Base-by-base conservation (phyloP, 768 basidiomycete species). In the Termitomyces sp. region DNA sequence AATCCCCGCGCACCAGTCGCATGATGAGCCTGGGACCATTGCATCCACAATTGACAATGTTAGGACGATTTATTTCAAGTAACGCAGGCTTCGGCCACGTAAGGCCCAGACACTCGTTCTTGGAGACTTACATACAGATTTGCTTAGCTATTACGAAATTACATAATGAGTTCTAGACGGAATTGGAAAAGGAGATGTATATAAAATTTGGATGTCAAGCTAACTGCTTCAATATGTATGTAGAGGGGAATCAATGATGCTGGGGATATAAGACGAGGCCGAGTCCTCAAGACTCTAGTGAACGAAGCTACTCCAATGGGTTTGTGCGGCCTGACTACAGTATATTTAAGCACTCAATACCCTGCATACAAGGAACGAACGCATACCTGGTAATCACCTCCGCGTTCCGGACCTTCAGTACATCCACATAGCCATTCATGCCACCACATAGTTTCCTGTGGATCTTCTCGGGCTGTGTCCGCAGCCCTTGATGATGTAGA, bases 351-450 rank as follows among this genome's bases (percentile, higher is more conserved):
- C 13, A n/a, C n/a, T n/a, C n/a, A 41, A 53, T 42, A 53, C 39
- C 39, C 27, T 41, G 49, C 9, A 18, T 23, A 41, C 27, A 42
- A 50, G 25, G 48, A 18, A 16, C 44, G 4, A 45, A 33, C 16
- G 45, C 25, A 35, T 18, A 86, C 89, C 80, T 91, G 89, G 58
- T 78, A 67, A 50, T 90, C 84, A 5, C 86, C 88, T 41, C 84
- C 86, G 15, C 88, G 76, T 67, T 88, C 85, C 3, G 81, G 72
- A n/a, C 86, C 85, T 64, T 90, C 89, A 16, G 83, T 75, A 60
- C 88, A 89, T 12, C 89, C 89, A 66, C 89, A 91, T 57, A 91
- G 66, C 88, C 89, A 90, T 31, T 91, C 89, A 64, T 89, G 89
- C 89, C 89, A 91, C 89, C 89, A 91, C 56, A 80, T 71, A 4